Base-by-base conservation (phyloP, 2,329 filamentous ascomycete species). In the Blastomyces percursus region DNA sequence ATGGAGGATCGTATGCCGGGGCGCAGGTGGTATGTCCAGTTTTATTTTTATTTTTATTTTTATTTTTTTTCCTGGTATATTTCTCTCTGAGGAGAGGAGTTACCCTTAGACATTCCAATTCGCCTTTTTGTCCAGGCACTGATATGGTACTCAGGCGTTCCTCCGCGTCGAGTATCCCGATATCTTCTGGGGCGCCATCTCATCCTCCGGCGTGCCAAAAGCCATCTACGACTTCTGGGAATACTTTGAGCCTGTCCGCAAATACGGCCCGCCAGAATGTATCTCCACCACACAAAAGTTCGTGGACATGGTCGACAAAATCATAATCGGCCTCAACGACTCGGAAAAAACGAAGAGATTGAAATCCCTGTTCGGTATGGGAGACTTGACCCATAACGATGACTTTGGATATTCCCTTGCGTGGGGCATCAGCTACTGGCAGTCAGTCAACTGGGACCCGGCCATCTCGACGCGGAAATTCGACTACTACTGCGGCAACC, bases 1-100 rank as follows among this genome's bases (percentile, higher is more conserved):
- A 95, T 65, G 91, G 91, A 1, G 90, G 90, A 0, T 91, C 88
- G 0, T 96, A 96, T 70, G 89, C 90, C 0, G 91, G 91, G 2
- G 87, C 86, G 0, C 88, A 92, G 67, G 88, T 86, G 11, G 64
- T 66, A 63, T 57, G 64, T 64, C 51, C 24, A 9, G 16, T 2
- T 30, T 35, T 24, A 4, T 11, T 30, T 24, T 14, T 50, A 7
- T 30, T 38, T 50, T 21, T 21, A n/a, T 38, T 24, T 50, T 12
- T 30, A 24, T 48, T 48, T 46, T n/a, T 27, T 35, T 48, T 48
- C 42, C 16, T 44, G 14, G 6, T 44, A 6, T 48, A 9, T 48
- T 48, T 48, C 44, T 21, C n/a, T 48, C 21, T 24, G n/a, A 24
- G 46, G 46, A n/a, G 46, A 48, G n/a, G n/a, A 11, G 9, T 12